phyloP scores from a whole-genome alignment of 495 filamentous ascomycete genomes.

The Daldinia concentrica region DNA sequence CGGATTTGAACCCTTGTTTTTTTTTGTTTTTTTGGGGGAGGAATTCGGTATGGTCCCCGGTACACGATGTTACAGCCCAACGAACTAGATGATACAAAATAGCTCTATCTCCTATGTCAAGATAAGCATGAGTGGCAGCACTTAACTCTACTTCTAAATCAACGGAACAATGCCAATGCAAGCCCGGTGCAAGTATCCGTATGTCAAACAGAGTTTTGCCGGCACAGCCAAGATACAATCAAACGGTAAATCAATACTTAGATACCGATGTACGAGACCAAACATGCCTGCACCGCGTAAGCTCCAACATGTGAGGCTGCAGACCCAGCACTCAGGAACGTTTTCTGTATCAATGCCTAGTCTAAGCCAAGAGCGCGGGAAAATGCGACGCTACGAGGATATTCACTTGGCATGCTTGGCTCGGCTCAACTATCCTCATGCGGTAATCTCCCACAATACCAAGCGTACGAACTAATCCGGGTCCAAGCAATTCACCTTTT shows the following conservation, averaged over 20 bases:
- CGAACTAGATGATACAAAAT: not conserved
- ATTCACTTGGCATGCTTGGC: constrained; percentile 30
- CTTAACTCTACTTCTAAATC: too few relatives aligned
- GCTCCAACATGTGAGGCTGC: constrained; percentile 3
- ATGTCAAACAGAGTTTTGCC: too few relatives aligned
- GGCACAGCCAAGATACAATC: too few relatives aligned
- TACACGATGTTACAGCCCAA: not conserved
- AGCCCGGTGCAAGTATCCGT: too few relatives aligned
- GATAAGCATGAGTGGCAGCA: not conserved
- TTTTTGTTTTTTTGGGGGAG: too few relatives aligned
- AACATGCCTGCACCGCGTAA: constrained; percentile 1
- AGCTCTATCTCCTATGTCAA: not conserved
- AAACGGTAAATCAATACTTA: not conserved
- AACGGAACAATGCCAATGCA: too few relatives aligned
- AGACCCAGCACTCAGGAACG: constrained; percentile 35
- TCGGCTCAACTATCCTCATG: constrained; percentile 30
- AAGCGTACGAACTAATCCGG: constrained; percentile 12
- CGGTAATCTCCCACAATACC: constrained; percentile 23
- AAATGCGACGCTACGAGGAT: constrained; percentile 29
- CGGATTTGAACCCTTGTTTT: too few relatives aligned
- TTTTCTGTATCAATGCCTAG: constrained; percentile 32
- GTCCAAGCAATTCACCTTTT: constrained; percentile 19
- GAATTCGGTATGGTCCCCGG: too few relatives aligned
- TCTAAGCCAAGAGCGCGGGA: constrained; percentile 14
- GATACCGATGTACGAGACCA: not conserved